Percentiles rank a stretch among this genome's conserved stretches.
phyloP scores from a whole-genome alignment of 2,329 filamentous ascomycete species.

The Rhynchosporium graminicola region DNA sequence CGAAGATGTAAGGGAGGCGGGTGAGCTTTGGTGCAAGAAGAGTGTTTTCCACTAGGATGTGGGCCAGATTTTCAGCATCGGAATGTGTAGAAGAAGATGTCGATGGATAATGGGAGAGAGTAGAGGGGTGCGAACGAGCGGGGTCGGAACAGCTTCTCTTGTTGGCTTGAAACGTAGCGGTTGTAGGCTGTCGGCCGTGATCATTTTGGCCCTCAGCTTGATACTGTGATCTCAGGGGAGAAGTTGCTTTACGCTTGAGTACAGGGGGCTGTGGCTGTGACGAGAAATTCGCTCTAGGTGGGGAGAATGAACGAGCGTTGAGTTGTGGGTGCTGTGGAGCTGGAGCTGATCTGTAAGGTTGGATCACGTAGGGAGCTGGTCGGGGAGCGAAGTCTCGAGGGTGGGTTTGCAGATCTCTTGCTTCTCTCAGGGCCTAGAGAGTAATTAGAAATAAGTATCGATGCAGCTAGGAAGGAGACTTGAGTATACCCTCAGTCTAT shows the following conservation, averaged over 20 bases:
- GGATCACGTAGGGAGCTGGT: neutral
- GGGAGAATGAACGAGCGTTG: neutral
- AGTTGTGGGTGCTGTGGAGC: neutral
- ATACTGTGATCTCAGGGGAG: no score
- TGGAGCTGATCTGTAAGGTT: neutral
- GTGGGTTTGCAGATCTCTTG: neutral
- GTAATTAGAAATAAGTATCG: neutral
- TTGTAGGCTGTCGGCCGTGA: no score
- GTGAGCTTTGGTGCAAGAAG: neutral
- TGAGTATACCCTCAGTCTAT: slow-evolving; percentile 4
- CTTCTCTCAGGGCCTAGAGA: neutral
- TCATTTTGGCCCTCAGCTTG: no score
- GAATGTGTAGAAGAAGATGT: no score
- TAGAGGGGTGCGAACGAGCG: no score
- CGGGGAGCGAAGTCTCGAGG: neutral
- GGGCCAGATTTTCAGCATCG: no score
- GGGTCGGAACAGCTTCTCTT: no score
- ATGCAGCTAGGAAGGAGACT: neutral
- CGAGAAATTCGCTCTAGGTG: neutral
- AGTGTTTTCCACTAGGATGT: no score
- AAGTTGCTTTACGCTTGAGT: no score
- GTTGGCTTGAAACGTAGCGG: no score
- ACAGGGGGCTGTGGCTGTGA: neutral
- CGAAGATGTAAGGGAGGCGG: neutral
- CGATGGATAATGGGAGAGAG: no score